phyloP scores from a whole-genome alignment of 176 grass and related monocot genomes.

The Eragrostis curvula region DNA sequence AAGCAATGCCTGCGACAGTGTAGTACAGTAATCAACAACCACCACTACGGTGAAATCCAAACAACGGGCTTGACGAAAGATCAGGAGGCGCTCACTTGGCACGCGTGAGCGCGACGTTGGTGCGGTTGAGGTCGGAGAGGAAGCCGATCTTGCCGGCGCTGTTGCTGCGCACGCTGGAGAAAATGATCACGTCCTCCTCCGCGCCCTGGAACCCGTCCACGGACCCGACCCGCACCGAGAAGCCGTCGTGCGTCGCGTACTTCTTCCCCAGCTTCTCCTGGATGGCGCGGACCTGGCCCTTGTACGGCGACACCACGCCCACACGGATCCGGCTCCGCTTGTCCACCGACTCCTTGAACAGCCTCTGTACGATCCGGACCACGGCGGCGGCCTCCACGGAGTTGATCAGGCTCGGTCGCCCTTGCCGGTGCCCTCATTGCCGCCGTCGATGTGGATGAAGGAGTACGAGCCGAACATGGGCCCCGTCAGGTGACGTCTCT shows the following conservation, averaged over 20 bases:
- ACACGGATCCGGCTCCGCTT: slow-evolving; percentile 21
- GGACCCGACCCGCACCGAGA: slow-evolving; percentile 70
- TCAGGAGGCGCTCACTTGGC: slow-evolving; percentile 47
- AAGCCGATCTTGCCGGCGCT: slow-evolving; percentile 52
- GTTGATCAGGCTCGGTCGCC: slow-evolving; percentile 56
- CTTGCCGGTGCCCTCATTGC: slow-evolving; percentile 53
- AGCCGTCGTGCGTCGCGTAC: background rate
- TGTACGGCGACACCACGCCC: slow-evolving; percentile 65
- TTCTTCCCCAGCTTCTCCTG: slow-evolving; percentile 50
- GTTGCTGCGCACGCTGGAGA: slow-evolving; percentile 73
- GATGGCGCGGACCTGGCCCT: slow-evolving; percentile 57
- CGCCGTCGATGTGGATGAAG: slow-evolving; percentile 65
- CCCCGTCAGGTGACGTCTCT: slow-evolving; percentile 31
- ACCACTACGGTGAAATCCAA: background rate
- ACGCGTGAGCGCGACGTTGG: slow-evolving; percentile 70
- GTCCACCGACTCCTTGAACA: slow-evolving; percentile 50
- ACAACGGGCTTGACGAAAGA: background rate
- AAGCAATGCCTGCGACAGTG: slow-evolving; percentile 61
- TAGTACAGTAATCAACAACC: background rate
- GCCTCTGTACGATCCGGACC: slow-evolving; percentile 43
- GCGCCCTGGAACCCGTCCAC: slow-evolving; percentile 90
- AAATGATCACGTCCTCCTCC: slow-evolving; percentile 75
- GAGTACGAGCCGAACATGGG: slow-evolving; percentile 73
- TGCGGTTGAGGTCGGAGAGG: slow-evolving; percentile 55
- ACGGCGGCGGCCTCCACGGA: slow-evolving; percentile 61